Conservation (phyloP, 139 green algal genomes). For the Deuterostichococcus epilithicus region DNA sequence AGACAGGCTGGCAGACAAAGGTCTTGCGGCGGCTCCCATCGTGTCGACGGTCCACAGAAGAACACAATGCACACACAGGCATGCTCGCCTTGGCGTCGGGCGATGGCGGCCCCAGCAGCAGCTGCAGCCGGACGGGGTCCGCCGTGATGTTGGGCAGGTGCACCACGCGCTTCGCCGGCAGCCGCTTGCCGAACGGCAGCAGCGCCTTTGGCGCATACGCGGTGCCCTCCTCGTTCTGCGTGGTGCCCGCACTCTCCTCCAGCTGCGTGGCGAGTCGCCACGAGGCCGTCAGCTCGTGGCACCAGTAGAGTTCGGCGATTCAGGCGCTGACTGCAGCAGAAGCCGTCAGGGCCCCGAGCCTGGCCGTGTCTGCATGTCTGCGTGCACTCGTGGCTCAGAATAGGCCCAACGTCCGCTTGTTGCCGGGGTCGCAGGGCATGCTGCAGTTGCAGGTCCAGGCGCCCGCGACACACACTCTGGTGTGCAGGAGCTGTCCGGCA, state of each 20-base stretch:
- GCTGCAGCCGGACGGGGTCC: slow-evolving; percentile 36
- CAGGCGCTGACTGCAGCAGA: too few species aligned
- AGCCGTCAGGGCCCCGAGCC: too few species aligned
- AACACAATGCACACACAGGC: too few species aligned
- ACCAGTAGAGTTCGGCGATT: too few species aligned
- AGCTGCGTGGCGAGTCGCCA: neutral
- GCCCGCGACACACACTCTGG: neutral
- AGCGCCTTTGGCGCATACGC: slow-evolving; percentile 28
- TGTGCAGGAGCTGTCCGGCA: neutral
- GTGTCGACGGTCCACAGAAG: too few species aligned
- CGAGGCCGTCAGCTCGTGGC: neutral
- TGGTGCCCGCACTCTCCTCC: slow-evolving; percentile 5
- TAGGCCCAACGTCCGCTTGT: too few species aligned
- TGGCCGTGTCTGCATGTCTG: too few species aligned
- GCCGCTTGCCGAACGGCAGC: slow-evolving; percentile 38
- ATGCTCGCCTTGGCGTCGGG: neutral
- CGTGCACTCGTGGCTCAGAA: too few species aligned
- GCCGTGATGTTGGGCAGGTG: slow-evolving; percentile 48
- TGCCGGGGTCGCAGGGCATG: neutral
- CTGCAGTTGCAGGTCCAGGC: slow-evolving; percentile 6
- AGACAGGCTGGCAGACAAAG: too few species aligned
- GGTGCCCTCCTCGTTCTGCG: slow-evolving; percentile 11
- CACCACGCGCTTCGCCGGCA: slow-evolving; percentile 62
- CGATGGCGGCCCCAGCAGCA: too few species aligned
- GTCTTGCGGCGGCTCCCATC: too few species aligned